These are phyloP conservation scores for Epichloe typhina DNA, from an alignment of 2,329 filamentous ascomycete species.

Conservation along the genomic window DNA sequence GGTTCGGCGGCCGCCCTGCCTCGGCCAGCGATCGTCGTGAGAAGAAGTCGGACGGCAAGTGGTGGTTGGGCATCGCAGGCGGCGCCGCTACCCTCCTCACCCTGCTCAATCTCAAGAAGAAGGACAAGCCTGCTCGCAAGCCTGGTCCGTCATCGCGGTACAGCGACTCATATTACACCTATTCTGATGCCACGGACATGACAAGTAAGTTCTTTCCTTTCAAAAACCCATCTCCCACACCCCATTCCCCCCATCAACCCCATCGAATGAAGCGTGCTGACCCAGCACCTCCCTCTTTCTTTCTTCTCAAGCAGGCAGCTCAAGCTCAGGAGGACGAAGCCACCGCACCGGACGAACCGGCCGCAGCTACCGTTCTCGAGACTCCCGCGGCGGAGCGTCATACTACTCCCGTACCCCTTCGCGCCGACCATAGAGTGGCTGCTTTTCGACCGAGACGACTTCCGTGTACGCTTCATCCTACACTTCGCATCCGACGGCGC, in stretches of 20 bases:
- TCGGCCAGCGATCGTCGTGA: slow-evolving; percentile 27
- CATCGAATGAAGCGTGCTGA: neutral
- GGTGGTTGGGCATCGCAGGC: slow-evolving; percentile 40
- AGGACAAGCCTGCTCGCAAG: slow-evolving; percentile 31
- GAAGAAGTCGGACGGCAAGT: slow-evolving; percentile 35
- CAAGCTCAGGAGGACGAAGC: slow-evolving; percentile 12
- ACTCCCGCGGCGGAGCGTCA: slow-evolving; percentile 2
- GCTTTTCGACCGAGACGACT: neutral
- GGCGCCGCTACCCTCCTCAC: slow-evolving; percentile 37
- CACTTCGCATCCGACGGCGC: neutral
- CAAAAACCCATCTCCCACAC: neutral
- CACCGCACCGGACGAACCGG: slow-evolving; percentile 5
- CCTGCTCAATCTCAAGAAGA: slow-evolving; percentile 39
- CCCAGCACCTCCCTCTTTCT: neutral
- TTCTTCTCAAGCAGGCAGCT: slow-evolving; percentile 7
- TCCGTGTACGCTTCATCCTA: neutral
- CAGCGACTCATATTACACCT: slow-evolving; percentile 41
- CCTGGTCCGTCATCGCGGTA: slow-evolving; percentile 26
- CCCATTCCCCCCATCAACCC: too few relatives aligned
- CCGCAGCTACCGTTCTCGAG: slow-evolving; percentile 4
- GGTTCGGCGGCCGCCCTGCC: slow-evolving; percentile 35
- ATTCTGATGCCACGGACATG: slow-evolving; percentile 28
- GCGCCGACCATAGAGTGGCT: slow-evolving; percentile 2
- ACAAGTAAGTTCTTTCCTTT: slow-evolving; percentile 31
- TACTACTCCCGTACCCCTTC: slow-evolving; percentile 4